Percentiles rank a stretch among this genome's conserved stretches.
Evolutionary conservation across 768 basidiomycete species (phyloP).

Genomic region (Astraeus odoratus): DNA sequence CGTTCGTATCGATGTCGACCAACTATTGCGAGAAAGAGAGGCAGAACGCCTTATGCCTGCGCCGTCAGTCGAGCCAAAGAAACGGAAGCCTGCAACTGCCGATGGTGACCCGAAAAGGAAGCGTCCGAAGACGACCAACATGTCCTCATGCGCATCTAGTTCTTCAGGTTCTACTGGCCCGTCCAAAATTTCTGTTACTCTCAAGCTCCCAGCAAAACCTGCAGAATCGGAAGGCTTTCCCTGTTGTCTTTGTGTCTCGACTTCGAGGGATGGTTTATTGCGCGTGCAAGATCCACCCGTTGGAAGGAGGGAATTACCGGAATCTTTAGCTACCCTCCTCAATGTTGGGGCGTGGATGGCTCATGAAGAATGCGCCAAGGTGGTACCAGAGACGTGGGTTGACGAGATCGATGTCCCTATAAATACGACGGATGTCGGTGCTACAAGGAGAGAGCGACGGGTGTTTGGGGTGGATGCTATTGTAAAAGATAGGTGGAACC

Average conservation of each 20-base stretch:
- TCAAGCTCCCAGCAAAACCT: conserved; percentile 62
- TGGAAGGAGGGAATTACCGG: conserved; percentile 44
- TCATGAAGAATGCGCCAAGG: conserved; percentile 71
- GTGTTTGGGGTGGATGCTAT: conserved; percentile 87
- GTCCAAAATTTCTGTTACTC: conserved; percentile 46
- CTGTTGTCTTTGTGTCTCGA: conserved; percentile 63
- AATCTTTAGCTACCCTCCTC: conserved; percentile 21
- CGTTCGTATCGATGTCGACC: conserved; percentile 90
- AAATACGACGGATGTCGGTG: conserved; percentile 23
- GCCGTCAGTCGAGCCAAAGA: conserved; percentile 12
- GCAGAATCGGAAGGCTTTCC: conserved; percentile 51
- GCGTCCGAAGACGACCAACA: conserved; percentile 15
- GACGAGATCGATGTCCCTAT: conserved; percentile 43
- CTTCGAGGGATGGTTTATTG: conserved; percentile 46
- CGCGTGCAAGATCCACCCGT: conserved; percentile 63
- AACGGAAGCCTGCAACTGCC: conserved; percentile 32
- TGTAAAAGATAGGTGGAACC: conserved; percentile 86
- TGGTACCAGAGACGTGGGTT: conserved; percentile 90
- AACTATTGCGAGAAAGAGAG: conserved; percentile 64
- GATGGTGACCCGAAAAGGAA: conserved; percentile 24
- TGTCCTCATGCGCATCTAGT: not conserved
- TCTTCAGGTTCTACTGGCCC: conserved; percentile 8
- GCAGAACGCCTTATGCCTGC: conserved; percentile 30
- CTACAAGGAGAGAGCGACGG: conserved; percentile 35
- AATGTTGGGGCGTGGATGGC: conserved; percentile 54